phyloP scores from a whole-genome alignment of 345 rosid species.

The Lepidium didymum region DNA sequence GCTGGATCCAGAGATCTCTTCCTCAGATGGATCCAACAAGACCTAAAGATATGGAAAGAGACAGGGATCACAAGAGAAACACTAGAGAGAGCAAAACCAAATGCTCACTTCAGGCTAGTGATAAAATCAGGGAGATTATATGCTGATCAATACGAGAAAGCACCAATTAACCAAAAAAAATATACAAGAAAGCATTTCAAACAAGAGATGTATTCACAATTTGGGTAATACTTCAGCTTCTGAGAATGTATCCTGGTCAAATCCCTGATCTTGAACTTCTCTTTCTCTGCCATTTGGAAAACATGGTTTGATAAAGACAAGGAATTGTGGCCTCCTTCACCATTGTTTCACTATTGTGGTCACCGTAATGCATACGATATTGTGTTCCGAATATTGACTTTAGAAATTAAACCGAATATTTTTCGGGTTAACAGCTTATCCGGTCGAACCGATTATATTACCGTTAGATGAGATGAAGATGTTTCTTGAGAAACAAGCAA shows the following conservation, averaged over 20 bases:
- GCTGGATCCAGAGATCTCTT: not conserved
- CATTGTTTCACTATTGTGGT: slow-evolving; percentile 34
- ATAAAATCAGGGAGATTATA: slow-evolving; percentile 41
- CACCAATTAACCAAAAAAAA: no score
- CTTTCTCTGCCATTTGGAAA: slow-evolving; percentile 13
- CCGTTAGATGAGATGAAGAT: slow-evolving; percentile 16
- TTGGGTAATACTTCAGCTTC: slow-evolving; percentile 65
- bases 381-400: slow-evolving; percentile 50
- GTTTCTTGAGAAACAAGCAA: slow-evolving; percentile 28
- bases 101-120: slow-evolving; percentile 46
- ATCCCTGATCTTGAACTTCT: slow-evolving; percentile 59
- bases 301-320: no score
- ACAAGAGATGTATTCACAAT: slow-evolving; percentile 57
- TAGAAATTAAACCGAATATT: not conserved
- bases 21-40: slow-evolving; percentile 60
- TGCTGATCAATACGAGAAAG: slow-evolving; percentile 35
- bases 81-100: slow-evolving; percentile 33
- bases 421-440: no score
- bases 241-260: slow-evolving; percentile 54
- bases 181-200: slow-evolving; percentile 33
- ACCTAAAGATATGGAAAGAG: slow-evolving; percentile 43
- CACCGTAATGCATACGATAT: slow-evolving; percentile 37
- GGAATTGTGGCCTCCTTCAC: no score
- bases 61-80: slow-evolving; percentile 47
- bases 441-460: no score